phyloP scores from a whole-genome alignment of 164 flowering plant genomes.

The Kalanchoe fedtschenkoi region DNA sequence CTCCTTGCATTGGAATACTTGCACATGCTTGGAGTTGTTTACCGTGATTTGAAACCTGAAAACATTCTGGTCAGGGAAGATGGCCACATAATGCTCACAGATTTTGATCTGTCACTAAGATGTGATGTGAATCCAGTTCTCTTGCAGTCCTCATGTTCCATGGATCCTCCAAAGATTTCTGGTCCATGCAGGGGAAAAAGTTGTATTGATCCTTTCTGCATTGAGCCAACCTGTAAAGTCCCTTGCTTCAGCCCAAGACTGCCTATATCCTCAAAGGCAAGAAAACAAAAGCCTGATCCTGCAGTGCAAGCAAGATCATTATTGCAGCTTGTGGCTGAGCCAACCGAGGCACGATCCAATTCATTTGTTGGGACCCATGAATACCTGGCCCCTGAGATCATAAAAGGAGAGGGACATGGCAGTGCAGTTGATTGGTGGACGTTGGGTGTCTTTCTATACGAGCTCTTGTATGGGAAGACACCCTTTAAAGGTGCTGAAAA shows the following conservation, averaged over 20 bases:
- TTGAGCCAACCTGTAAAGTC: slow-evolving; percentile 44
- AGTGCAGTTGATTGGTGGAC: slow-evolving; percentile 62
- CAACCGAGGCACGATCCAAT: slow-evolving; percentile 41
- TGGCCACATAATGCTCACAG: slow-evolving; percentile 91
- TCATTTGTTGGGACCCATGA: slow-evolving; percentile 50
- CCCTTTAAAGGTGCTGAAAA: slow-evolving; percentile 54
- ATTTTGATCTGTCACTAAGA: slow-evolving; percentile 72
- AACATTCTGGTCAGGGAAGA: slow-evolving; percentile 77
- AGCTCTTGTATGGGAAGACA: slow-evolving; percentile 38
- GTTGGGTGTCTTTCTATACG: slow-evolving; percentile 40
- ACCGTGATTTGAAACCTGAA: slow-evolving; percentile 89
- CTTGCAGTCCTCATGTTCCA: slow-evolving; percentile 23
- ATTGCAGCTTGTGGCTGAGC: slow-evolving; percentile 49
- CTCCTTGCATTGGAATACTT: slow-evolving; percentile 85
- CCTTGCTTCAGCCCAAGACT: slow-evolving; percentile 42
- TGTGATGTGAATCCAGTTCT: slow-evolving; percentile 55
- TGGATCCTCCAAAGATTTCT: slow-evolving; percentile 25
- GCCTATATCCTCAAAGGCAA: slow-evolving; percentile 25
- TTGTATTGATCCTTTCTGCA: slow-evolving; percentile 57
- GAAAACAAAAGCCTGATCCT: slow-evolving; percentile 21
- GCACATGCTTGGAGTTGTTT: slow-evolving; percentile 81
- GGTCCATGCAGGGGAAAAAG: slow-evolving; percentile 43
- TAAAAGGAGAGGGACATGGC: slow-evolving; percentile 54
- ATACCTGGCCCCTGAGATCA: slow-evolving; percentile 41
- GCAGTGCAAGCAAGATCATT: slow-evolving; percentile 22